Evolutionary conservation across 805 yeast genomes (phyloP), one percentile per base, ranked within the genome.

Genomic region (Wickerhamiella sorbophila): DNA sequence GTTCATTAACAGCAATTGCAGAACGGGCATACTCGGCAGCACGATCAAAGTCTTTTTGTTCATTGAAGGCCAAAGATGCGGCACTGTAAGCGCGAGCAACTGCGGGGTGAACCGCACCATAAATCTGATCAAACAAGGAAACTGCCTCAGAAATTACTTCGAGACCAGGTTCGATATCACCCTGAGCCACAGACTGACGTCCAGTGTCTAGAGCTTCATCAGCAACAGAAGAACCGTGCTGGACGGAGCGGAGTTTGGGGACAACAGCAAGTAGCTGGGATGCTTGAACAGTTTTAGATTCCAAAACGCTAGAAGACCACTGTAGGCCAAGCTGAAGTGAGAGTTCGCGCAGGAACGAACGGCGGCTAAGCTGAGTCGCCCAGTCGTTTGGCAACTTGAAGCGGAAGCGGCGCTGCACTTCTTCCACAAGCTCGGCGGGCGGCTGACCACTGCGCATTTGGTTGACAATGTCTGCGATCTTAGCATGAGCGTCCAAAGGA

Each of bases 311-410:
- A n/a, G 38, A 15, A 8, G 66, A 62, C 82, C 94, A 79, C 65
- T 91, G 98, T 41, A 88, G 74, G 62, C 97, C 97, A 51, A 77
- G 74, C 61, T 82, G 80, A 41, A 66, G 53, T 9, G 95, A 76
- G 48, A 86, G 67, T 50, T 78, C 81, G 62, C 87, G 76, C 52
- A 84, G 65, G 34, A 80, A 54, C 40, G 71, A 74, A 19, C 15
- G 31, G 24, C n/a, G 17, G 65, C 46, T 33, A 5, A 36, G 24
- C 15, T 40, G 36, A 27, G 44, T 24, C 24, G 60, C 39, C 80
- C 84, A 79, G 39, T 65, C 59, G 0, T 53, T 57, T 1, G 76
- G 65, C 34, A 85, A 64, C 0, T 57, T 51, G 55, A 66, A 72
- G 63, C 93, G 74, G 69, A 72, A 86, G 54, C 94, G 77, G 32